Base-by-base conservation (phyloP, 2,329 filamentous ascomycete genomes). In the Curvularia lunata region DNA sequence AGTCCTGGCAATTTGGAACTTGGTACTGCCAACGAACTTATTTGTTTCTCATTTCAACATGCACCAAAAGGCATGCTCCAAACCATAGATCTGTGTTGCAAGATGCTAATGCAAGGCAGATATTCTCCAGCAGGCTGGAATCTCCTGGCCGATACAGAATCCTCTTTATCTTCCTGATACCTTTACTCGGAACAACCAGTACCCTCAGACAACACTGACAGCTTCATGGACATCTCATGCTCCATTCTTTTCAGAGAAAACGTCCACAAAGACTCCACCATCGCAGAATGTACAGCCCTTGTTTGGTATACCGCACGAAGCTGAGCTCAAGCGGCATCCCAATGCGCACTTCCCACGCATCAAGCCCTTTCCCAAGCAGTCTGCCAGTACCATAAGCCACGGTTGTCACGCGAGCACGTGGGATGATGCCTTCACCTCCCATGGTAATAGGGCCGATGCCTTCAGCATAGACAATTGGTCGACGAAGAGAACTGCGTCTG, bases 31-130 rank as follows among this genome's bases (percentile, higher is more conserved):
- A 90, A 88, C 70, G 91, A 93, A 67, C 77, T 92, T 43, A 85
- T 92, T 23, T 85, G 85, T 13, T 95, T 96, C 75, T 88, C 91
- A 1, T 96, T 96, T 68, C 91, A 95, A 70, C 91, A 95, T 79
- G 92, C 90, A 32, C 91, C 92, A 1, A 78, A 90, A 53, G 84
- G 91, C 94, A 79, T 64, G 82, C 77, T 18, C 16, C 5, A 16
- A 12, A 43, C 19, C 19, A 5, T 4, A n/a, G 4, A 16, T 9
- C 1, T 32, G 37, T 34, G 9, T 27, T 38, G 28, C 23, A 4
- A 2, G 19, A 21, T 32, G 7, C 59, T 62, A 19, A 65, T 48
- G 66, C 76, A 58, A 19, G 6, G 16, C 64, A 91, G 91, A 90
- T 41, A 81, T 93, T 23, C 83, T 96, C 28, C 90, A 95, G 75